These are phyloP conservation scores for Salix udensis DNA, from an alignment of 345 rosid species.

Conservation along the genomic window DNA sequence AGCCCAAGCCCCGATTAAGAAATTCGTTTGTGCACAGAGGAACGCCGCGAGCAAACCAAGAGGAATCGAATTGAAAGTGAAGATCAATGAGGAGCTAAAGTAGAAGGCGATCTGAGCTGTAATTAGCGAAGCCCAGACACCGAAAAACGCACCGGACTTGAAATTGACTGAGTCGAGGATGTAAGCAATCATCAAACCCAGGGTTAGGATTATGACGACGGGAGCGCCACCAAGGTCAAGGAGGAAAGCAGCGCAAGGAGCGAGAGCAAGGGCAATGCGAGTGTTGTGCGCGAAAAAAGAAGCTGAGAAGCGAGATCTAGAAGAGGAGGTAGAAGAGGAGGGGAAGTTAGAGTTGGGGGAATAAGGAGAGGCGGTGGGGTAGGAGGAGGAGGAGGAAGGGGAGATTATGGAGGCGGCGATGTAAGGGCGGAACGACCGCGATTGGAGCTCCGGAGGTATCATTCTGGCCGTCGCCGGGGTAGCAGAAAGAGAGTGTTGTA, in stretches of 20 bases:
- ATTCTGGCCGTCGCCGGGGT: conserved; percentile 37
- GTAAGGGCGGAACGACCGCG: conserved; percentile 85
- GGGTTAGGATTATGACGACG: conserved; percentile 64
- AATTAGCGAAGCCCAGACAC: conserved; percentile 80
- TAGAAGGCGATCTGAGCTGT: conserved; percentile 93
- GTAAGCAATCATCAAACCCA: conserved; percentile 88
- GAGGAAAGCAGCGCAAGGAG: conserved; percentile 79
- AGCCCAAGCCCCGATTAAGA: conserved; percentile 83
- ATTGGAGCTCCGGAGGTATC: conserved; percentile 90
- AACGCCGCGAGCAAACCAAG: conserved; percentile 66
- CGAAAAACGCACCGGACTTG: conserved; percentile 78
- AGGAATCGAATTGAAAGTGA: conserved; percentile 56
- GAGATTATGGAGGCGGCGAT: conserved; percentile 35
- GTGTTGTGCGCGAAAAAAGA: conserved; percentile 75
- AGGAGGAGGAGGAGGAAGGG: conserved; percentile 42
- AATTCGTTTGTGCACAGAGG: conserved; percentile 72
- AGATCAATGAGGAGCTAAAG: conserved; percentile 62
- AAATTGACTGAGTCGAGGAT: conserved; percentile 80
- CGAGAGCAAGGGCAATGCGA: conserved; percentile 71
- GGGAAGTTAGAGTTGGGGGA: conserved; percentile 36
- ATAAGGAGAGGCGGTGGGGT: conserved; percentile 36
- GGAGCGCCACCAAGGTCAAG: conserved; percentile 97
- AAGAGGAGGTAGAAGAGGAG: conserved; percentile 26
- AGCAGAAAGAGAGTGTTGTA: background rate
- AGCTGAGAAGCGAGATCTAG: conserved; percentile 63